Percentiles rank a stretch among this genome's conserved stretches.
Conservation (phyloP, 192 early-diverging fungal species). For the Gryganskiella cystojenkinii region DNA sequence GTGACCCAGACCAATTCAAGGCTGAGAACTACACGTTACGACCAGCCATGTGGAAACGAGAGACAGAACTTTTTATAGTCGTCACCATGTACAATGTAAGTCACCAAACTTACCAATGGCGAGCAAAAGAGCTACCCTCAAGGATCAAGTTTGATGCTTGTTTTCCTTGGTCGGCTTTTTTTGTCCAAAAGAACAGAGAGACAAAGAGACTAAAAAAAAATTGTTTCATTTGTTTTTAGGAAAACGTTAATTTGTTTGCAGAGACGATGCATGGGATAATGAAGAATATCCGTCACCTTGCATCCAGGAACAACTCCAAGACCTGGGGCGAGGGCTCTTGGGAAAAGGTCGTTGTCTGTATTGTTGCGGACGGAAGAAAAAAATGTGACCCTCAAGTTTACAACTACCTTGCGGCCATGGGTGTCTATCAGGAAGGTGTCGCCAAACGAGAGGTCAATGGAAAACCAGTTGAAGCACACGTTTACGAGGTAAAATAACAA, state of each 20-base stretch:
- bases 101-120: too few relatives aligned
- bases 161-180: conserved; percentile 7
- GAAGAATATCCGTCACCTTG: conserved; percentile 83
- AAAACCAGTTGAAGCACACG: conserved; percentile 69
- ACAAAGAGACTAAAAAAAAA: conserved; percentile 18
- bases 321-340: conserved; percentile 72
- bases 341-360: conserved; percentile 82
- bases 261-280: conserved; percentile 81
- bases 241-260: conserved; percentile 79
- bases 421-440: conserved; percentile 82
- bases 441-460: conserved; percentile 73
- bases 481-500: conserved; percentile 58
- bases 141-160: conserved; percentile 31
- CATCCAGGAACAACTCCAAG: conserved; percentile 62
- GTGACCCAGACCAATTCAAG: conserved; percentile 70
- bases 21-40: conserved; percentile 70
- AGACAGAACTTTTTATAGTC: conserved; percentile 83
- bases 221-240: conserved; percentile 48
- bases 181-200: conserved; percentile 58
- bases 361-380: conserved; percentile 82
- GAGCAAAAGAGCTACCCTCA: background rate
- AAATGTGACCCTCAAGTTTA: conserved; percentile 73
- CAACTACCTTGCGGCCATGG: conserved; percentile 76
- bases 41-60: conserved; percentile 68
- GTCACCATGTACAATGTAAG: conserved; percentile 80